Conservation (phyloP, 2,329 filamentous ascomycete species). For the Aspergillus ustus region DNA sequence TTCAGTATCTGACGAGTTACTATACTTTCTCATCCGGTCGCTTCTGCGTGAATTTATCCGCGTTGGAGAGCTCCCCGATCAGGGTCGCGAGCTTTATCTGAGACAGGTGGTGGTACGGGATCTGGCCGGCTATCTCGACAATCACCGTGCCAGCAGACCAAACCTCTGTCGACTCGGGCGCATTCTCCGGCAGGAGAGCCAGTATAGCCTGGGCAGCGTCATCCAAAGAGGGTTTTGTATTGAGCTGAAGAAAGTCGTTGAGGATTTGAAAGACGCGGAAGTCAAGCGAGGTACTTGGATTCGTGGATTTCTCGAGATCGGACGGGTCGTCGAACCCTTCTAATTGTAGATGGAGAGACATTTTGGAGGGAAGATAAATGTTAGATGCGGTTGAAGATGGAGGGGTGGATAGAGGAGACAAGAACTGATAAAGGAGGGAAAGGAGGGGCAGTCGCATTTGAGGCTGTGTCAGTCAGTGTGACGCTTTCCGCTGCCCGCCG, state of each 20-base stretch:
- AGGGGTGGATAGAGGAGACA: neutral
- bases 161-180: neutral
- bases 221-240: neutral
- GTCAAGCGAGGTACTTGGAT: too few relatives aligned
- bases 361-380: neutral
- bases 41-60: neutral
- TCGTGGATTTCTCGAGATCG: too few relatives aligned
- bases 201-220: neutral
- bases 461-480: neutral
- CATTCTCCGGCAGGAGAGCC: neutral
- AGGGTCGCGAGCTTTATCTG: neutral
- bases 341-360: neutral
- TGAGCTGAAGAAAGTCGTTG: neutral
- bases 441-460: neutral
- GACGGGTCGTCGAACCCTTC: neutral
- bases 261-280: neutral
- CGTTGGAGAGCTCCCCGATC: neutral
- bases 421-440: too few relatives aligned
- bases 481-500: too few relatives aligned
- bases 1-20: too few relatives aligned
- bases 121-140: slow-evolving; percentile 3
- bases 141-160: neutral
- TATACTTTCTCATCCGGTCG: too few relatives aligned
- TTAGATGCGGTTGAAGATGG: neutral
- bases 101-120: neutral